Percentiles rank a stretch among this genome's conserved stretches.
These are phyloP conservation scores for Diversispora epigaea DNA, from an alignment of 192 early-diverging fungal genomes.

Conservation along the genomic window DNA sequence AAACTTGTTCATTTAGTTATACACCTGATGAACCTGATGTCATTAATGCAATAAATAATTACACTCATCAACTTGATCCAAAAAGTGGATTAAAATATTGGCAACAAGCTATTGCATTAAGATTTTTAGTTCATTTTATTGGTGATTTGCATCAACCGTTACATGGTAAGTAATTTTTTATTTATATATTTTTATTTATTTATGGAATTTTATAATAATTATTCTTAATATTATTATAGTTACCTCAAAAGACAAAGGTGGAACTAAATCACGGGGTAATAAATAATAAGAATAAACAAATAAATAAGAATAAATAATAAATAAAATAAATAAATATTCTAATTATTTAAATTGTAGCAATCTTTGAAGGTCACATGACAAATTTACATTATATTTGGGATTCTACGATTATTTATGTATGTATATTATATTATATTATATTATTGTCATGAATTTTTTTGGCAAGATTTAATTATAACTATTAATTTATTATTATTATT, in stretches of 20 bases:
- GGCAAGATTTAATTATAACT: too few species aligned
- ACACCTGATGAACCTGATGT: slow-evolving; percentile 33
- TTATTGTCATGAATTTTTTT: neutral
- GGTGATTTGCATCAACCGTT: slow-evolving; percentile 52
- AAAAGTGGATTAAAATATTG: slow-evolving; percentile 3
- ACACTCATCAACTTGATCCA: slow-evolving; percentile 40
- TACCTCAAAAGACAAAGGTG: neutral
- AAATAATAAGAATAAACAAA: neutral
- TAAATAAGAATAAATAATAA: neutral
- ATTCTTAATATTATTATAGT: neutral
- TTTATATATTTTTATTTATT: neutral
- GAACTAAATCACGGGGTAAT: slow-evolving; percentile 8
- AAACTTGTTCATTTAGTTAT: slow-evolving; percentile 34
- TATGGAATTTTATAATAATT: neutral
- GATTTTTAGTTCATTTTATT: slow-evolving; percentile 48
- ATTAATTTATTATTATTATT: neutral
- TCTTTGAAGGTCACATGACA: slow-evolving; percentile 32
- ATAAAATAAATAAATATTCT: neutral
- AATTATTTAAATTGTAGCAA: neutral
- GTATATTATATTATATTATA: too few species aligned
- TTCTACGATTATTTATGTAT: slow-evolving; percentile 38
- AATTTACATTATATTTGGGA: slow-evolving; percentile 44
- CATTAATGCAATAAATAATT: slow-evolving; percentile 45
- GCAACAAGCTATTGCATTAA: slow-evolving; percentile 36
- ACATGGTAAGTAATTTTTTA: slow-evolving; percentile 34